A percentile compares a stretch with the other conserved stretches of the same genome.
Conservation (phyloP, 2,329 filamentous ascomycete species). For the Nemania sp. region DNA sequence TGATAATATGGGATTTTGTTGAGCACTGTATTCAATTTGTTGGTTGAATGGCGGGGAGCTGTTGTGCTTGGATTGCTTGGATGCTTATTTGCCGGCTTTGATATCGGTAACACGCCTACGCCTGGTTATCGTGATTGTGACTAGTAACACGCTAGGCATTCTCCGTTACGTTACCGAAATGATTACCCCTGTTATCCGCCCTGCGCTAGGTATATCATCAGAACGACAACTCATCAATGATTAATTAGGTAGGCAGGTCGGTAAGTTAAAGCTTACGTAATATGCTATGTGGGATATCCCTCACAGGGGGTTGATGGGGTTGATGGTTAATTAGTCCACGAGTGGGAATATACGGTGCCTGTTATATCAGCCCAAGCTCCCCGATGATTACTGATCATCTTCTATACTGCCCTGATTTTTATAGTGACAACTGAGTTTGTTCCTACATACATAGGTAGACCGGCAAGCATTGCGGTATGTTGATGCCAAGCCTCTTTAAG, state of each 20-base stretch:
- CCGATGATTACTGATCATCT: slow-evolving; percentile 6
- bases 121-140: slow-evolving; percentile 24
- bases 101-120: slow-evolving; percentile 20
- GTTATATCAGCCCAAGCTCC: not conserved
- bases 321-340: not conserved
- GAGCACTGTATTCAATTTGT: no score
- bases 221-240: slow-evolving; percentile 31
- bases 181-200: slow-evolving; percentile 1
- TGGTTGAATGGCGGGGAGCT: no score
- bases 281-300: not conserved
- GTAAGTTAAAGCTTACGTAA: slow-evolving; percentile 19
- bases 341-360: not conserved
- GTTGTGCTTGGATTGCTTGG: no score
- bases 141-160: slow-evolving; percentile 11
- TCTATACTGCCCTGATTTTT: not conserved
- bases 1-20: slow-evolving; percentile 2
- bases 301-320: not conserved
- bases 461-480: not conserved
- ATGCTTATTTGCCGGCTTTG: not conserved
- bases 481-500: not conserved
- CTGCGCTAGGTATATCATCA: not conserved
- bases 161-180: slow-evolving; percentile 13
- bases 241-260: slow-evolving; percentile 20
- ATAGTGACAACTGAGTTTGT: not conserved
- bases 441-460: not conserved